phyloP scores from a whole-genome alignment of 768 basidiomycete genomes.

The Panaeolus cyanescens region DNA sequence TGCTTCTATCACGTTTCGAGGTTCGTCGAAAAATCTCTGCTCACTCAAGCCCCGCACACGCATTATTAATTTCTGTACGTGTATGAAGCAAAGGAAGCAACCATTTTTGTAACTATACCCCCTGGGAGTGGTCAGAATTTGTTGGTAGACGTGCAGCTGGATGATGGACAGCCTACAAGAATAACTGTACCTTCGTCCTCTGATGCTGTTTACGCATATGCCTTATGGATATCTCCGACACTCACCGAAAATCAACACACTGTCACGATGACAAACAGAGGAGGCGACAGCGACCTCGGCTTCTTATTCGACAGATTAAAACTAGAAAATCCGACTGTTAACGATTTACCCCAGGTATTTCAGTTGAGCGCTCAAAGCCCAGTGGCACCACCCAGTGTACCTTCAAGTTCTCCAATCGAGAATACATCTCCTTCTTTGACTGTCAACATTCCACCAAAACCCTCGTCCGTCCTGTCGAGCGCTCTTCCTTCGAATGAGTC shows the following conservation, averaged over 20 bases:
- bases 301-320: neutral
- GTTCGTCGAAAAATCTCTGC: conserved; percentile 4
- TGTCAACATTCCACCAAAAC: no score
- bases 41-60: no score
- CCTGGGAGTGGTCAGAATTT: neutral
- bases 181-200: neutral
- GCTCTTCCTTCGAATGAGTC: no score
- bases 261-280: neutral
- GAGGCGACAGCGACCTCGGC: neutral
- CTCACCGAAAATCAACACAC: neutral
- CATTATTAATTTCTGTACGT: no score
- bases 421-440: no score
- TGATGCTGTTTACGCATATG: neutral
- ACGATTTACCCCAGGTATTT: neutral
- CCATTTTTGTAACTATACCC: neutral
- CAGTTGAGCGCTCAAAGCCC: no score
- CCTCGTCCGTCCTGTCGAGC: no score
- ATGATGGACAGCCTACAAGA: neutral
- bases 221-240: neutral
- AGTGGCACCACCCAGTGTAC: no score
- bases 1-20: conserved; percentile 24
- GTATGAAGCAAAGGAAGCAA: no score
- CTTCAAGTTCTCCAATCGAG: no score
- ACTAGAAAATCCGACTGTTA: neutral
- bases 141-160: neutral